A percentile compares a stretch with the other conserved stretches of the same genome.
Evolutionary conservation across 2,329 filamentous ascomycete genomes (phyloP).

Genomic region (Paecilomyces variotii): DNA sequence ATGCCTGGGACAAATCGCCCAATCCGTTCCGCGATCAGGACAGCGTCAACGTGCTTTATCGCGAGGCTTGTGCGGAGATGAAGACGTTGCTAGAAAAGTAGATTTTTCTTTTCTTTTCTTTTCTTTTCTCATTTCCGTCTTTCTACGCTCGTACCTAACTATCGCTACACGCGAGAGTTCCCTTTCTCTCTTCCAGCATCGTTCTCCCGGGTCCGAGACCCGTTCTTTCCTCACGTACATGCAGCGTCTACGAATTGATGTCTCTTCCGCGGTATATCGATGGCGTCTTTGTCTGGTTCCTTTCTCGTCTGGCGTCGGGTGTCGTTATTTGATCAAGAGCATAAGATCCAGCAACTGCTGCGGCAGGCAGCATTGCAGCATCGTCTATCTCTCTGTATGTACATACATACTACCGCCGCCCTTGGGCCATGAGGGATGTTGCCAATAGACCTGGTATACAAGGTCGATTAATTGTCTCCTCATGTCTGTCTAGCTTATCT

Average conservation of each 20-base stretch:
- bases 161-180: background rate
- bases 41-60: slow-evolving; percentile 34
- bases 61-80: slow-evolving; percentile 36
- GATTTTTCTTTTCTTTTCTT: slow-evolving; percentile 1
- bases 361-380: background rate
- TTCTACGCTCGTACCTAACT: background rate
- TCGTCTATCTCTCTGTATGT: background rate
- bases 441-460: background rate
- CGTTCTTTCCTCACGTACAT: background rate
- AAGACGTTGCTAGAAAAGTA: slow-evolving; percentile 31
- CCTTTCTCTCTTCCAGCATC: background rate
- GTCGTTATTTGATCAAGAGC: background rate
- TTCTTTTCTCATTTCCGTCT: slow-evolving; percentile 1
- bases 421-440: background rate
- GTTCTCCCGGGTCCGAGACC: background rate
- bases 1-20: slow-evolving; percentile 42
- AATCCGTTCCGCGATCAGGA: slow-evolving; percentile 41
- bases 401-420: background rate
- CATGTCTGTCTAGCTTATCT: too few relatives aligned
- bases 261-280: background rate
- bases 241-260: background rate
- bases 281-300: background rate
- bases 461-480: too few relatives aligned
- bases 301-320: background rate
- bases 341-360: background rate